Evolutionary conservation across 1,284 basidiomycete species (phyloP).

Genomic region (Schizophyllum amplum): DNA sequence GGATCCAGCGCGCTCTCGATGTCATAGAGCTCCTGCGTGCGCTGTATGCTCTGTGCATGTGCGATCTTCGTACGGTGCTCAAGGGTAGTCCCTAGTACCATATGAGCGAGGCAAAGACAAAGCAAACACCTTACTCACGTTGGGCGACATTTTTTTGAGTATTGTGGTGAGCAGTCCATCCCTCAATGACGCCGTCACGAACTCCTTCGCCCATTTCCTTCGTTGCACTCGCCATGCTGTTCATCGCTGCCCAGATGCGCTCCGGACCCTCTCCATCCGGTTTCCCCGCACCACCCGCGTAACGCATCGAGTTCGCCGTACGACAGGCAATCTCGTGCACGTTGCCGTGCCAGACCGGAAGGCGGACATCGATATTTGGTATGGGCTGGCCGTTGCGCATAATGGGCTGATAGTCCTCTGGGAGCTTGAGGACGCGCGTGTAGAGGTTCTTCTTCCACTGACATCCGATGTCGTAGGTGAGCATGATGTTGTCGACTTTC

Average conservation of each 20-base stretch:
- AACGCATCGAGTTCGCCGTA: slow-evolving; percentile 13
- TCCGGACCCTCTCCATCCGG: slow-evolving; percentile 28
- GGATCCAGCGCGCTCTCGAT: too few species aligned
- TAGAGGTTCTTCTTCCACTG: slow-evolving; percentile 13
- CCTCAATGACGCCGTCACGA: slow-evolving; percentile 23
- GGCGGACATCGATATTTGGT: slow-evolving; percentile 10
- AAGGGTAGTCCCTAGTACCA: too few species aligned
- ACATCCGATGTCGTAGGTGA: slow-evolving; percentile 17
- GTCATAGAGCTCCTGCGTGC: too few species aligned
- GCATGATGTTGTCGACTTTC: neutral
- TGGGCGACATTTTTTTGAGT: slow-evolving; percentile 18
- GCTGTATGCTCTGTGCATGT: too few species aligned
- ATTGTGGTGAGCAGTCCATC: slow-evolving; percentile 22
- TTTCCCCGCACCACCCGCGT: slow-evolving; percentile 16
- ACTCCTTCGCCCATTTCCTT: slow-evolving; percentile 25
- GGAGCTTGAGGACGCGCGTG: neutral
- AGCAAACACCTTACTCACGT: neutral
- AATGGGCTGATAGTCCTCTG: neutral
- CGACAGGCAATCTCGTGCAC: slow-evolving; percentile 4
- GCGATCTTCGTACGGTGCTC: too few species aligned
- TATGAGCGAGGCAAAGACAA: too few species aligned
- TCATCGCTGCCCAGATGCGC: slow-evolving; percentile 20
- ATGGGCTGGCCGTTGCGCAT: neutral
- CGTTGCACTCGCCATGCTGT: slow-evolving; percentile 21
- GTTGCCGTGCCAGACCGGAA: slow-evolving; percentile 7